Base-by-base conservation (phyloP, 106 monocot species). In the Posidonia australis region DNA sequence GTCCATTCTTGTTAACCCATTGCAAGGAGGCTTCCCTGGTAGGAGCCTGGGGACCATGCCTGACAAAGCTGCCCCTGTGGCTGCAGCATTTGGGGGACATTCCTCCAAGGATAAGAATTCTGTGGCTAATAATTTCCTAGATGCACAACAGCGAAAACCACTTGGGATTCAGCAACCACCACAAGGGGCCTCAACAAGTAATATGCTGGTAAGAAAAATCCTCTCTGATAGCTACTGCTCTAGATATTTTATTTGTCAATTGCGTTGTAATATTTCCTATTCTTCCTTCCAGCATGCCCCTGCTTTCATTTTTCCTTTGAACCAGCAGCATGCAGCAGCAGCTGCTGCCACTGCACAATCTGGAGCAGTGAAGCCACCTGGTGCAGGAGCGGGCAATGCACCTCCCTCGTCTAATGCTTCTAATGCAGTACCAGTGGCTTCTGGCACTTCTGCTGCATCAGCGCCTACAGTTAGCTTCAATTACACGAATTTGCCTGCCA, bases 281-380 rank as follows among this genome's bases (percentile, higher is more conserved):
- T 18, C 54, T 49, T 62, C 36, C 63, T 17, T 69, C 16, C 65
- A 78, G 74, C 89, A 81, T 46, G 77, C 76, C 18, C 98, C 98
- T 64, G 75, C 98, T 27, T 77, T 98, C 58, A 65, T 98, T 51
- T 81, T 91, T 32, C 81, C 96, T 16, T n/a, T 98, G 1, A 82
- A 85, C 55, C 96, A 90, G 58, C 87, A 85, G 22, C 84, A 76
- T 53, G 76, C 70, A 13, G 73, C 72, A 3, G 74, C 65, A 21
- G 74, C 70, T 0, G 78, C 71, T 20, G 62, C 73, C 6, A 68
- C 72, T 2, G 62, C 74, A 9, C 55, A 73, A 65, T 51, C 80
- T 23, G 70, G 46, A 13, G 68, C 44, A 1, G 44, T 73, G 43
- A 82, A 80, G 46, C 13, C 26, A 29, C 13, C 77, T 31, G 21